phyloP scores from a whole-genome alignment of 2,329 filamentous ascomycete genomes.

The Polytolypa hystricis region DNA sequence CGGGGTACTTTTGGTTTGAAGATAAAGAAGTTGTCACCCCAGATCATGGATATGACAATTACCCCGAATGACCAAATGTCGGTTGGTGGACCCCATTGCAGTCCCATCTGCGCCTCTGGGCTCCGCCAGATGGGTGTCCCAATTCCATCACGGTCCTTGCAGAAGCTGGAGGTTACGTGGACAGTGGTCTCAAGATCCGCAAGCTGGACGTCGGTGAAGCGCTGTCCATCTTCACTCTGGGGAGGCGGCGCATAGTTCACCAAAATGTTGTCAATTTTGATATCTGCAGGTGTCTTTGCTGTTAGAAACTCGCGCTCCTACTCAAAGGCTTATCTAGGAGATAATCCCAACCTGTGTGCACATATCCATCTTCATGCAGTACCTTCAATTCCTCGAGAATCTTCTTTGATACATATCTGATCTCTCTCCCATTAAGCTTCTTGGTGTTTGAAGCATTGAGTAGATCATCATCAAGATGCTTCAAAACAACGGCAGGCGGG shows the following conservation, averaged over 20 bases:
- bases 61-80: slow-evolving; percentile 16
- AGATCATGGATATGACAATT: slow-evolving; percentile 11
- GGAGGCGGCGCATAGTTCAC: slow-evolving; percentile 13
- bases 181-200: slow-evolving; percentile 13
- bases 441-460: slow-evolving; percentile 5
- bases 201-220: slow-evolving; percentile 14
- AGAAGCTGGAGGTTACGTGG: slow-evolving; percentile 8
- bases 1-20: slow-evolving; percentile 12
- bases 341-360: slow-evolving; percentile 10
- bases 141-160: slow-evolving; percentile 9
- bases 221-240: too few relatives aligned
- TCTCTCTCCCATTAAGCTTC: slow-evolving; percentile 9
- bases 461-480: slow-evolving; percentile 13
- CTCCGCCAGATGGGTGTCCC: slow-evolving; percentile 15
- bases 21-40: slow-evolving; percentile 13
- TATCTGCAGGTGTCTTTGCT: too few relatives aligned
- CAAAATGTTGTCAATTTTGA: slow-evolving; percentile 15
- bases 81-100: slow-evolving; percentile 12
- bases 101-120: slow-evolving; percentile 15
- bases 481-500: slow-evolving; percentile 11
- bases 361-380: slow-evolving; percentile 11
- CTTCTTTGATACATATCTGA: slow-evolving; percentile 11
- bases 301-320: background rate
- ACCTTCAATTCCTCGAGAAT: slow-evolving; percentile 11
- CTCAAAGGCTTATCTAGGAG: background rate